phyloP scores from a whole-genome alignment of 352 stramenopile genomes.

The Pythium phragmiticola region DNA sequence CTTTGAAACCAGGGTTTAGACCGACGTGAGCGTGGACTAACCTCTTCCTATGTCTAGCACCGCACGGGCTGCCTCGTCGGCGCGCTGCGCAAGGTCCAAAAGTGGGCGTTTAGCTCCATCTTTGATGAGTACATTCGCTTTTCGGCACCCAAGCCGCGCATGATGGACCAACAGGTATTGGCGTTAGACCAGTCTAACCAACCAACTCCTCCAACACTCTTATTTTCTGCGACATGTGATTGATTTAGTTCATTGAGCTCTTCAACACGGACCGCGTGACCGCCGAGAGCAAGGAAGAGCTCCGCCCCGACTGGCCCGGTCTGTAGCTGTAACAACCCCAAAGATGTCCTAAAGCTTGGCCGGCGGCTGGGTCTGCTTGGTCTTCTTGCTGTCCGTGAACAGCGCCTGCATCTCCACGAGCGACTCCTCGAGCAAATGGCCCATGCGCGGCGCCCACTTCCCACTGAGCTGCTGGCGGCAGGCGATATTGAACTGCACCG shows the following conservation, averaged over 20 bases:
- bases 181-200: not conserved
- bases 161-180: slow-evolving; percentile 85
- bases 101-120: slow-evolving; percentile 81
- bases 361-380: slow-evolving; percentile 8
- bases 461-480: slow-evolving; percentile 44
- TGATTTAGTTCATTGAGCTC: slow-evolving; percentile 72
- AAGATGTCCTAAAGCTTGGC: slow-evolving; percentile 37
- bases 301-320: slow-evolving; percentile 66
- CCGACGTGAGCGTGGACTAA: not conserved
- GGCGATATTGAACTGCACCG: slow-evolving; percentile 84
- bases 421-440: slow-evolving; percentile 72
- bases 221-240: slow-evolving; percentile 6
- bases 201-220: not conserved
- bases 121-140: slow-evolving; percentile 88
- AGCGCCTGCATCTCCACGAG: slow-evolving; percentile 79
- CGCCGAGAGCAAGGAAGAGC: slow-evolving; percentile 44
- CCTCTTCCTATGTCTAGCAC: slow-evolving; percentile 36
- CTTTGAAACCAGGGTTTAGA: not conserved
- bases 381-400: slow-evolving; percentile 30
- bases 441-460: slow-evolving; percentile 57
- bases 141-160: slow-evolving; percentile 78
- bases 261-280: slow-evolving; percentile 80
- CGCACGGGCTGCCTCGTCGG: slow-evolving; percentile 78
- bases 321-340: slow-evolving; percentile 12
- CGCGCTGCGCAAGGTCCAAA: slow-evolving; percentile 77